Conservation (phyloP, 805 yeast genomes). For the Kluyveromyces aestuarii region DNA sequence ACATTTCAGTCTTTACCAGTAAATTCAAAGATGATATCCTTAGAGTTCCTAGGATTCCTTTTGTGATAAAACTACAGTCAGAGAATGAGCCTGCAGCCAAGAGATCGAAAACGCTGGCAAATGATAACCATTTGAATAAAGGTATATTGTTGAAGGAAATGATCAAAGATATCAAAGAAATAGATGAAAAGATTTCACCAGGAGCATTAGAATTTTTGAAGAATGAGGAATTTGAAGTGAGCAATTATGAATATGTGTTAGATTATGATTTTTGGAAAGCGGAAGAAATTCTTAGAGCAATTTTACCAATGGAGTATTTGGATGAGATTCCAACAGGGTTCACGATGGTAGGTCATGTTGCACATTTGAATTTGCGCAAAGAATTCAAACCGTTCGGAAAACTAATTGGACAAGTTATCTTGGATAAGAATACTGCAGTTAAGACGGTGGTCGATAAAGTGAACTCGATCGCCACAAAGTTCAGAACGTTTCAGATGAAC, state of each 20-base stretch:
- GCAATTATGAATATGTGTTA: constrained; percentile 46
- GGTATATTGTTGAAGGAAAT: constrained; percentile 52
- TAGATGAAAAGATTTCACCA: constrained; percentile 31
- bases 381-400: constrained; percentile 76
- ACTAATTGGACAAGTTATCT: constrained; percentile 79
- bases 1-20: constrained; percentile 55
- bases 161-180: constrained; percentile 32
- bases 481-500: constrained; percentile 90
- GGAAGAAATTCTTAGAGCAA: constrained; percentile 73
- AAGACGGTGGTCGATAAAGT: constrained; percentile 88
- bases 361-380: constrained; percentile 78
- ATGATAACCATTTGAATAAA: constrained; percentile 24
- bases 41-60: constrained; percentile 60
- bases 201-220: constrained; percentile 38
- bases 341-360: constrained; percentile 90
- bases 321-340: constrained; percentile 84
- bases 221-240: constrained; percentile 38
- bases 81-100: constrained; percentile 8
- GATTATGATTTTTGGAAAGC: constrained; percentile 80
- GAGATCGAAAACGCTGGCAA: constrained; percentile 14
- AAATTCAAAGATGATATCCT: constrained; percentile 50
- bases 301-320: constrained; percentile 57
- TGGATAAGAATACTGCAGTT: constrained; percentile 73
- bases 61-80: constrained; percentile 41
- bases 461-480: constrained; percentile 77